Evolutionary conservation across 2,329 filamentous ascomycete genomes (phyloP).

Genomic region (Aureobasidium leucospermi): DNA sequence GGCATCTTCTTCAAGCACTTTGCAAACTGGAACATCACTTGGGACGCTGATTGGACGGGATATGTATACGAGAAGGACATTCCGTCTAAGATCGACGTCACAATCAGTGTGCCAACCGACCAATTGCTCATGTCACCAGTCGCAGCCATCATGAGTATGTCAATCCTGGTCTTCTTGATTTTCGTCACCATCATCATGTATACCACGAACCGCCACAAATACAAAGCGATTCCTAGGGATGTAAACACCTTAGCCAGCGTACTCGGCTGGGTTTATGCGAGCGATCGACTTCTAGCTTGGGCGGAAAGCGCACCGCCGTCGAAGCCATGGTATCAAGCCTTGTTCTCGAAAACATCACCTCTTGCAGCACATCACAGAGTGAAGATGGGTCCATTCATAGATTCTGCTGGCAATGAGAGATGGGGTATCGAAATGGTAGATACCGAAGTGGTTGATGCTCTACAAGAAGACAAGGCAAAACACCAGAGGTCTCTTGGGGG

Average conservation of each 20-base stretch:
- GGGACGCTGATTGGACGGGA: no score
- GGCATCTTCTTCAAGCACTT: conserved; percentile 1
- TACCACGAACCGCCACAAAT: background rate
- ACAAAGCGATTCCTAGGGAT: background rate
- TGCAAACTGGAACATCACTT: background rate
- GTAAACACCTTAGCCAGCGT: background rate
- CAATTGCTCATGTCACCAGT: background rate
- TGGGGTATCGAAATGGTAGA: background rate
- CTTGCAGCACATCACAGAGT: background rate
- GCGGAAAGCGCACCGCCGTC: background rate
- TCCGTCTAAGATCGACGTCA: background rate
- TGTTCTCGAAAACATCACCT: background rate
- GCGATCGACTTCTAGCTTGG: background rate
- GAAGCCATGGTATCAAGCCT: background rate
- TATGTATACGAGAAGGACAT: background rate
- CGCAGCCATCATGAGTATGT: background rate
- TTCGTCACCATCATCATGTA: background rate
- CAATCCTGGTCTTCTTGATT: background rate
- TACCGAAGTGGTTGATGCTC: background rate
- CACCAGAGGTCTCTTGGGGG: background rate
- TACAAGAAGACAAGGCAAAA: background rate
- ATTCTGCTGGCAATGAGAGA: background rate
- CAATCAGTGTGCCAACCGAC: background rate
- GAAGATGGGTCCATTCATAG: background rate
- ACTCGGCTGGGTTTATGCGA: background rate